Evolutionary conservation across 1,284 basidiomycete species (phyloP).

Genomic region (Austroboletus niveus): DNA sequence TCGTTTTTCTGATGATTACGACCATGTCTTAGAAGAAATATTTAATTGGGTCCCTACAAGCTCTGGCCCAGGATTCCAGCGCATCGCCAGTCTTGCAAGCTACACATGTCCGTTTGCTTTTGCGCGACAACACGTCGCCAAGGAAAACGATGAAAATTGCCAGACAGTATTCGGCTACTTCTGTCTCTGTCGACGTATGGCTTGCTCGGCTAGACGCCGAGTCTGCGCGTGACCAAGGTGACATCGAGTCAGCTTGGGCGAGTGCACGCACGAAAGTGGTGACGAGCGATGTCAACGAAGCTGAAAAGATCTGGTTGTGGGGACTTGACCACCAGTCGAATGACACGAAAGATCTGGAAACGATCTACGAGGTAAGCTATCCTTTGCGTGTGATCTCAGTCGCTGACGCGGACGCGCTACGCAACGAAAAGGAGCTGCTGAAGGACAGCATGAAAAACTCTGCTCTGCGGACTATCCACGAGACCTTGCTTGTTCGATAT

Average conservation of each 20-base stretch:
- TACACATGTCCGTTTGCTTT: slow-evolving; percentile 48
- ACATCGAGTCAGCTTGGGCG: slow-evolving; percentile 37
- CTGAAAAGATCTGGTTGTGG: slow-evolving; percentile 51
- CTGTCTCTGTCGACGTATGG: slow-evolving; percentile 46
- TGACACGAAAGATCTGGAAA: slow-evolving; percentile 23
- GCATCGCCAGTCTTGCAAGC: slow-evolving; percentile 42
- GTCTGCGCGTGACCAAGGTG: slow-evolving; percentile 29
- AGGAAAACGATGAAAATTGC: slow-evolving; percentile 42
- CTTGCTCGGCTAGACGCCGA: slow-evolving; percentile 51
- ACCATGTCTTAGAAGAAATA: slow-evolving; percentile 44
- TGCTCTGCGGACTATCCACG: slow-evolving; percentile 42
- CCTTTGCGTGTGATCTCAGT: slow-evolving; percentile 3
- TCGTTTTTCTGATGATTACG: slow-evolving; percentile 1
- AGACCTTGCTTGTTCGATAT: slow-evolving; percentile 47
- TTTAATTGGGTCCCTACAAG: slow-evolving; percentile 50
- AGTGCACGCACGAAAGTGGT: slow-evolving; percentile 41
- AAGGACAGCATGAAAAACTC: slow-evolving; percentile 48
- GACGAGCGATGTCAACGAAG: slow-evolving; percentile 25
- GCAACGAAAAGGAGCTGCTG: slow-evolving; percentile 40
- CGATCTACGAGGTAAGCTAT: slow-evolving; percentile 40
- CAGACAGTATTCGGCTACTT: slow-evolving; percentile 41
- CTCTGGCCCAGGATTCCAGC: slow-evolving; percentile 37
- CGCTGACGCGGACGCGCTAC: slow-evolving; percentile 9
- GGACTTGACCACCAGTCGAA: slow-evolving; percentile 36
- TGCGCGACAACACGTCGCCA: slow-evolving; percentile 29